A percentile compares a stretch with the other conserved stretches of the same genome.
Conservation (phyloP, 805 yeast genomes). For the Myxozyma udenii region DNA sequence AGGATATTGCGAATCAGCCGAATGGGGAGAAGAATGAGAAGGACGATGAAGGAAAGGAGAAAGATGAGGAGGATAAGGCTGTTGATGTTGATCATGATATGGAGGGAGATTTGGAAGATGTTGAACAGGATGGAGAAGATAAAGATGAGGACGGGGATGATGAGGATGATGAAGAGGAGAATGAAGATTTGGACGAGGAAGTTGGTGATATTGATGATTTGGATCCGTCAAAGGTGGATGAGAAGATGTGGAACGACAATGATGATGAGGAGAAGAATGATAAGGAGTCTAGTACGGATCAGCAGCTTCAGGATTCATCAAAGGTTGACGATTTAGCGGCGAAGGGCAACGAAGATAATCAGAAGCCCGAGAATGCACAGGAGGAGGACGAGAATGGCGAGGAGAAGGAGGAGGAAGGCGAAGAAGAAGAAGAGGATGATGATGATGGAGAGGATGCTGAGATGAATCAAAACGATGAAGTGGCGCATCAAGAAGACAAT, state of each 20-base stretch:
- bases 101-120: slow-evolving; percentile 88
- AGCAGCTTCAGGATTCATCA: slow-evolving; percentile 25
- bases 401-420: slow-evolving; percentile 30
- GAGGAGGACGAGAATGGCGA: slow-evolving; percentile 33
- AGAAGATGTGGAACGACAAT: slow-evolving; percentile 39
- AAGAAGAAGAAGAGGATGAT: slow-evolving; percentile 34
- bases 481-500: slow-evolving; percentile 42
- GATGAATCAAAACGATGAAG: slow-evolving; percentile 40
- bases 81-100: slow-evolving; percentile 94
- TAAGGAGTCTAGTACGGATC: slow-evolving; percentile 36
- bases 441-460: slow-evolving; percentile 38
- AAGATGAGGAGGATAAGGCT: slow-evolving; percentile 73
- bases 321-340: slow-evolving; percentile 24
- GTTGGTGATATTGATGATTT: slow-evolving; percentile 37
- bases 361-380: slow-evolving; percentile 24
- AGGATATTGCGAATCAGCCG: slow-evolving; percentile 53
- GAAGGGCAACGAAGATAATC: slow-evolving; percentile 31
- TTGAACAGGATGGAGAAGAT: slow-evolving; percentile 76
- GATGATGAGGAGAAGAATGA: slow-evolving; percentile 36
- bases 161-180: slow-evolving; percentile 66
- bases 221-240: slow-evolving; percentile 48
- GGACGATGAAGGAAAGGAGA: slow-evolving; percentile 63
- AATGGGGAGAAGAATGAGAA: slow-evolving; percentile 63
- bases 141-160: slow-evolving; percentile 81
- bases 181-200: slow-evolving; percentile 74